These are phyloP conservation scores for Mycosarcoma maydis DNA, from an alignment of 1,284 basidiomycete species.

Conservation along the genomic window DNA sequence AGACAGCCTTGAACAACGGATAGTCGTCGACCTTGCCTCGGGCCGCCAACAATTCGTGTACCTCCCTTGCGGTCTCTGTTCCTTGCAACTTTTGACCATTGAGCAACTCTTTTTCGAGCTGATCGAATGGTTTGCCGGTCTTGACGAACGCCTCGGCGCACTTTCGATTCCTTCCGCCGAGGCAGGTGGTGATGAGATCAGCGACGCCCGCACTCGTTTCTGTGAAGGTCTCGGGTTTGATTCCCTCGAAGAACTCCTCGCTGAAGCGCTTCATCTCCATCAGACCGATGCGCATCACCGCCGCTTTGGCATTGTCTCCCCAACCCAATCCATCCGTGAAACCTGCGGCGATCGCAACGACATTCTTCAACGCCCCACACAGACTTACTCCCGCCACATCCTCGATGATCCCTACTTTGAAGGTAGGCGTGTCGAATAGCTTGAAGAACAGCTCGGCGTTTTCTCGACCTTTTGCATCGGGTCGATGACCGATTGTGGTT, in stretches of 20 bases:
- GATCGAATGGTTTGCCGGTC: conserved; percentile 71
- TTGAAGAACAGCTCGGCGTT: conserved; percentile 63
- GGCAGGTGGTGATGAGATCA: conserved; percentile 73
- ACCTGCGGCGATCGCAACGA: conserved; percentile 73
- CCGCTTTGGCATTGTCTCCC: conserved; percentile 73
- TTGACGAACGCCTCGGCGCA: conserved; percentile 71
- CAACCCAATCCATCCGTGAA: conserved; percentile 72
- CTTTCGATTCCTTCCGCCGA: conserved; percentile 72
- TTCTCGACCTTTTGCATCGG: conserved; percentile 47
- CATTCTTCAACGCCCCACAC: conserved; percentile 72
- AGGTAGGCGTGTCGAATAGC: conserved; percentile 70
- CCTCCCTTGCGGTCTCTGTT: conserved; percentile 71
- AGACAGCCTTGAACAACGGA: conserved; percentile 71
- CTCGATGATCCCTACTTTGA: conserved; percentile 71
- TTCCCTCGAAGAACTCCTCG: conserved; percentile 71
- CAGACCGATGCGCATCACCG: conserved; percentile 71
- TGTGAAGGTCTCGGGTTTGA: conserved; percentile 71
- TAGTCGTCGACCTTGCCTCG: conserved; percentile 70
- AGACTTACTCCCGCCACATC: conserved; percentile 73
- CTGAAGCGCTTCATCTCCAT: conserved; percentile 69
- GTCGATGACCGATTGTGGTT: conserved; percentile 72
- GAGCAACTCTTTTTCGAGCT: conserved; percentile 72
- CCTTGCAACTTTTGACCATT: conserved; percentile 73
- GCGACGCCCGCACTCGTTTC: conserved; percentile 71
- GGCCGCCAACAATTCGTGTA: conserved; percentile 70